A percentile compares a stretch with the other conserved stretches of the same genome.
Conservation (phyloP, 2,329 filamentous ascomycete genomes). For the Pseudodiploospora longispora region DNA sequence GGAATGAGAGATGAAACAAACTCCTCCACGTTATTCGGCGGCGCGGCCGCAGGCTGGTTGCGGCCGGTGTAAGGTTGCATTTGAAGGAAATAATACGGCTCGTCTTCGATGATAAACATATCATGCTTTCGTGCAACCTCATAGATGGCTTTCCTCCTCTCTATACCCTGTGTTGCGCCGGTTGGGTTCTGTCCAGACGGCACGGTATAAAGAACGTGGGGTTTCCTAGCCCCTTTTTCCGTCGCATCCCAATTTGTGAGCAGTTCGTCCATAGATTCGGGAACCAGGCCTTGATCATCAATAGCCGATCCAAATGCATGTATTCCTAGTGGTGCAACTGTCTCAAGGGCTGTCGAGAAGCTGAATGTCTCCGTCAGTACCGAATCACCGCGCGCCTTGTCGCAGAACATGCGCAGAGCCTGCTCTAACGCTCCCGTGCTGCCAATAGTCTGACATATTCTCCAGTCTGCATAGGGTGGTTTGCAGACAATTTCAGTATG, state of each 20-base stretch:
- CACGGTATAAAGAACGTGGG: slow-evolving; percentile 51
- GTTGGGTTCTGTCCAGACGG: slow-evolving; percentile 86
- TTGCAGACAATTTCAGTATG: slow-evolving; percentile 87
- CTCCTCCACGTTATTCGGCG: slow-evolving; percentile 55
- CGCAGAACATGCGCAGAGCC: slow-evolving; percentile 71
- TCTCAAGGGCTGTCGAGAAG: slow-evolving; percentile 65
- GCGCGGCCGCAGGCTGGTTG: slow-evolving; percentile 40
- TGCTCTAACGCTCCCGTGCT: slow-evolving; percentile 83
- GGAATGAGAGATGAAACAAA: slow-evolving; percentile 60
- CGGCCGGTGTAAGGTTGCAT: slow-evolving; percentile 65
- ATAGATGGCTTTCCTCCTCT: slow-evolving; percentile 67
- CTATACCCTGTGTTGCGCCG: slow-evolving; percentile 66
- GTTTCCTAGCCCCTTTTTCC: slow-evolving; percentile 38
- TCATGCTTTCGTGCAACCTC: slow-evolving; percentile 75
- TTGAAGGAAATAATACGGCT: slow-evolving; percentile 91
- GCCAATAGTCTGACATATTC: slow-evolving; percentile 72
- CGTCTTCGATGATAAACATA: slow-evolving; percentile 81
- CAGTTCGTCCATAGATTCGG: slow-evolving; percentile 43
- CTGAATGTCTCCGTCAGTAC: slow-evolving; percentile 87
- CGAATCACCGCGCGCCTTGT: slow-evolving; percentile 60
- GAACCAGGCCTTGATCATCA: slow-evolving; percentile 46
- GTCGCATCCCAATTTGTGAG: slow-evolving; percentile 41
- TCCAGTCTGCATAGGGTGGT: slow-evolving; percentile 88
- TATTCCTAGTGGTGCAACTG: slow-evolving; percentile 45
- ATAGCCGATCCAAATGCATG: slow-evolving; percentile 42